Percentiles rank a stretch among this genome's conserved stretches.
Conservation (phyloP, 176 grass and related monocot genomes). For the Guadua angustifolia region DNA sequence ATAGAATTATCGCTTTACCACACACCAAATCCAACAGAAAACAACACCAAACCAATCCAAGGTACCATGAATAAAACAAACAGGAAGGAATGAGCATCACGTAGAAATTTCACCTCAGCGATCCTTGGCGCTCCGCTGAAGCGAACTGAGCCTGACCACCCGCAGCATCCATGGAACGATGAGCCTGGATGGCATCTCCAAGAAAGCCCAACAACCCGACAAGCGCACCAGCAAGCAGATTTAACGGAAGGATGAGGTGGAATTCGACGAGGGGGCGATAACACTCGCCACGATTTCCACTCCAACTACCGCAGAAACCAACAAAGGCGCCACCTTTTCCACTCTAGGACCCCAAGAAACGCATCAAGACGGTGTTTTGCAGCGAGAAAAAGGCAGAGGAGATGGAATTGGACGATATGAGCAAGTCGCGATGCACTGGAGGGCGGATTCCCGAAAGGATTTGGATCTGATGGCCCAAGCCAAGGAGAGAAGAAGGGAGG, state of each 20-base stretch:
- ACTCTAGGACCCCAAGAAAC: neutral
- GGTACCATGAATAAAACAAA: neutral
- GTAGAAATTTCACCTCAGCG: neutral
- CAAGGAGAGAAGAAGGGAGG: neutral
- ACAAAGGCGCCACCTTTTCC: neutral
- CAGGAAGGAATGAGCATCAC: neutral
- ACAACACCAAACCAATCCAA: neutral
- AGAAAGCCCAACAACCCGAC: neutral
- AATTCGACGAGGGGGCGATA: neutral
- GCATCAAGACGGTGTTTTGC: neutral
- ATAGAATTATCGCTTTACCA: neutral
- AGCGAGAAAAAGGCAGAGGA: neutral
- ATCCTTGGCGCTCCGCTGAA: neutral
- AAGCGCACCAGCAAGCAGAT: neutral
- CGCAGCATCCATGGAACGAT: neutral
- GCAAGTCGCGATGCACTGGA: neutral
- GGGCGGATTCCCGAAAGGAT: neutral
- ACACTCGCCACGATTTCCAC: neutral
- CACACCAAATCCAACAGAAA: conserved; percentile 5
- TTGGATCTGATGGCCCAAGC: neutral
- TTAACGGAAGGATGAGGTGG: neutral
- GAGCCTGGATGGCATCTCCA: conserved; percentile 1
- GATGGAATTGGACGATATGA: neutral
- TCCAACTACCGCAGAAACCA: neutral
- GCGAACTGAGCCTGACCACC: neutral